Evolutionary conservation across 148 eudicot genomes (phyloP).

Genomic region (Cornus kousa): DNA sequence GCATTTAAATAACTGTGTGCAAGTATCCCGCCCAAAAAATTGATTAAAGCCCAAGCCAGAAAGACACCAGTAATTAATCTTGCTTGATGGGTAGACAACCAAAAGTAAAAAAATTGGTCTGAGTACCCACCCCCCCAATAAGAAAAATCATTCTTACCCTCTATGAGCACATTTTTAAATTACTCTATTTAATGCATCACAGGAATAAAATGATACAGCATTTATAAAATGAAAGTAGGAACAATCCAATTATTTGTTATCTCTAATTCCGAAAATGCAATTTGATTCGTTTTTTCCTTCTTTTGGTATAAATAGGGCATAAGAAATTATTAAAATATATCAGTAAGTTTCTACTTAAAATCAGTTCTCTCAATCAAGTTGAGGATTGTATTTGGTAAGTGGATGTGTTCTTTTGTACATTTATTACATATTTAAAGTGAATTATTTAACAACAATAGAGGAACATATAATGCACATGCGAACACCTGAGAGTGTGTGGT

Average conservation of each 20-base stretch:
- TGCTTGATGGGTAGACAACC: neutral
- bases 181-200: neutral
- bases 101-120: neutral
- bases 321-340: neutral
- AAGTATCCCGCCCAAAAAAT: no score
- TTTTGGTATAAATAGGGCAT: neutral
- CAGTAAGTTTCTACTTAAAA: neutral
- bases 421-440: neutral
- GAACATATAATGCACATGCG: neutral
- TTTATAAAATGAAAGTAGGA: no score
- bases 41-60: neutral
- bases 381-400: neutral
- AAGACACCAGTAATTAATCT: neutral
- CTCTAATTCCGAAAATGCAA: neutral
- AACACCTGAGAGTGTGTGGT: neutral
- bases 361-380: neutral
- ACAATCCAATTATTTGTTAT: neutral
- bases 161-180: neutral
- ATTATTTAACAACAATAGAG: neutral
- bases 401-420: neutral
- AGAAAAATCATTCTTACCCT: neutral
- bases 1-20: neutral
- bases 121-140: neutral
- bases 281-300: neutral
- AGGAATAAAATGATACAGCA: neutral